These are phyloP conservation scores for Leccinum longicurvipes DNA, from an alignment of 768 basidiomycete species.

Conservation along the genomic window DNA sequence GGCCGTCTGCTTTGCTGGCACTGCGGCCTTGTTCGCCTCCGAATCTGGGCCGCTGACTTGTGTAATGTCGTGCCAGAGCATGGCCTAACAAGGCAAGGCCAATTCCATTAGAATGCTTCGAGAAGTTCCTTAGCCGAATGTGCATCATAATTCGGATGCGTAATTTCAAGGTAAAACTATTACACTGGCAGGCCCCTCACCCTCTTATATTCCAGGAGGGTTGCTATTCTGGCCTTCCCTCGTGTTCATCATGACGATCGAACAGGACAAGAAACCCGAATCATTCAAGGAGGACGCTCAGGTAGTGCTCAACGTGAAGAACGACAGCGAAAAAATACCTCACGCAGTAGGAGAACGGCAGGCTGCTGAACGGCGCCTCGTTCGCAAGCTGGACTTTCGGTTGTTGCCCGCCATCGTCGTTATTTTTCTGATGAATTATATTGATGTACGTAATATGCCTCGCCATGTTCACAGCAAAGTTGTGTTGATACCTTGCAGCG, in stretches of 20 bases:
- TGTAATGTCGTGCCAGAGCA: neutral
- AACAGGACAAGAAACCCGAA: conserved; percentile 14
- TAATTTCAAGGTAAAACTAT: neutral
- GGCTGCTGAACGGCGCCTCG: conserved; percentile 33
- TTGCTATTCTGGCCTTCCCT: neutral
- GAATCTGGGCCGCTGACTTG: too few relatives aligned
- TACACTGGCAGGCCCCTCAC: too few relatives aligned
- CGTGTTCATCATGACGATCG: conserved; percentile 10
- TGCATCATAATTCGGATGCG: neutral
- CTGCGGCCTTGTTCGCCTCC: too few relatives aligned
- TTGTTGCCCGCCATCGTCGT: conserved; percentile 57
- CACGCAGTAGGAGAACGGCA: conserved; percentile 11
- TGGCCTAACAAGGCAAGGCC: neutral
- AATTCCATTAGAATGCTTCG: neutral
- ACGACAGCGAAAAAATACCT: neutral
- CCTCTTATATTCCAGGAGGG: neutral
- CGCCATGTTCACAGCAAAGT: neutral
- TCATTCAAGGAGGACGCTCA: conserved; percentile 1
- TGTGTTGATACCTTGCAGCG: conserved; percentile 30
- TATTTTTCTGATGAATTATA: conserved; percentile 67
- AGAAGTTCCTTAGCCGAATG: neutral
- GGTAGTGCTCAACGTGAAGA: neutral
- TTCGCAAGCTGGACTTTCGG: conserved; percentile 53
- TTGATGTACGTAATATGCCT: conserved; percentile 44
- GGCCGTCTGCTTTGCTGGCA: too few relatives aligned